Evolutionary conservation across 1,139 yeast genomes (phyloP), one percentile per base, ranked within the genome.

Genomic region (Debaryomyces robertsiae): DNA sequence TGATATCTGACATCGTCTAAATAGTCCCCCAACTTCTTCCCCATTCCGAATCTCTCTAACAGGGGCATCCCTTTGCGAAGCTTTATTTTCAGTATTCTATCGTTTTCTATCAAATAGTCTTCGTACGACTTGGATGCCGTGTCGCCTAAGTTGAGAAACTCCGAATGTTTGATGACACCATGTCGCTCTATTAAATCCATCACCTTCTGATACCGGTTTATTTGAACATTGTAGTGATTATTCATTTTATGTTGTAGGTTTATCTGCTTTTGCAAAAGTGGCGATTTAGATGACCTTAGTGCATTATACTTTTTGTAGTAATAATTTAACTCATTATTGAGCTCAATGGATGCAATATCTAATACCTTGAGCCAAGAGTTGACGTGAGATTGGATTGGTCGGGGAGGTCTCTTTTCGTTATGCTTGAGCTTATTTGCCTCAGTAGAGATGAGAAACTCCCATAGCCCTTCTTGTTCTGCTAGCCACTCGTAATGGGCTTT

Each of bases 121-220:
- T 30, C 29, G 27, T 35, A 43, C 1, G 31, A 34, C 40, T 46
- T 42, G 10, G 27, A 15, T 19, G 27, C 39, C 29, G 30, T 30
- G 32, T 32, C 36, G 9, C 32, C 33, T 10, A 25, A 30, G 43
- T 54, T 55, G 11, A 67, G 64, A 6, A 72, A 45, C 37, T 71
- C 75, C 2, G 69, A 57, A 46, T 73, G 77, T 41, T 61, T 59
- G 39, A 60, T 57, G 1, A 69, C 59, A 1, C 48, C 37, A 6
- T 60, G 51, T 2, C 46, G 30, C 5, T 54, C 43, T 25, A 70
- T 41, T 3, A 37, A 11, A 4, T 36, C 27, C 3, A 56, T 31
- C 6, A 69, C 40, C 4, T 32, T 18, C 4, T 44, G 30, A 39
- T 59, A 61, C n/a, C 42, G 49, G 1, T 32, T 15, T 2, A 59